Base-by-base conservation (phyloP, 345 rosid species). In the Brassica cretica region DNA sequence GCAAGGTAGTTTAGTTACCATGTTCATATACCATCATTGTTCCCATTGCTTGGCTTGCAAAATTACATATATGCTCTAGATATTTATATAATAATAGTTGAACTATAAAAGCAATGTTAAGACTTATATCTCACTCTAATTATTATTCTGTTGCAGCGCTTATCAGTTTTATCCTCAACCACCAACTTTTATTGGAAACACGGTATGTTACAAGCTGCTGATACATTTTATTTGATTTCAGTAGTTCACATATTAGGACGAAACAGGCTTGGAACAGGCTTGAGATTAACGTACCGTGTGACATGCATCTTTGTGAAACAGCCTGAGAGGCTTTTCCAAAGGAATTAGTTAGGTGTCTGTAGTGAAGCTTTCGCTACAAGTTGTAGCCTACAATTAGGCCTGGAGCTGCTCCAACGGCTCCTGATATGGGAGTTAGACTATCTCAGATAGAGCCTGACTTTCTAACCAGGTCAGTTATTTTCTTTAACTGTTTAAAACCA, bases 241-340 rank as follows among this genome's bases (percentile, higher is more conserved):
- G 55, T 12, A 3, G 21, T 70, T 63, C 12, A 63, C 30, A 6
- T 21, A 21, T 21, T 21, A 21, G 24, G 24, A 21, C 24, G 24
- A 21, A 21, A 21, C 24, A 21, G 24, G 37, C 2, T 55, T 15
- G 33, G 55, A 24, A 29, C 3, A 53, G n/a, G 37, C 46, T 9
- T 19, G 41, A 7, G 59, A 35, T 32, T 68, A 6, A 58, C 29
- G 39, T 69, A n/a, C 21, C 14, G 1, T 66, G 79, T 89, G 5
- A 83, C 87, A 87, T 16, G 61, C 12, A 69, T 81, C 59, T 77
- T 81, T 88, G 77, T 82, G 83, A 88, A 88, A 92, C 88, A 94
- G 95, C 97, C 97, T 85, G 97, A 94, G 89, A 91, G 92, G 87
- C 89, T 94, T 80, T 92, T 88, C 87, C 96, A 87, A 78, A 85